phyloP scores from a whole-genome alignment of 345 rosid species.

The Eucalyptus microcorys region DNA sequence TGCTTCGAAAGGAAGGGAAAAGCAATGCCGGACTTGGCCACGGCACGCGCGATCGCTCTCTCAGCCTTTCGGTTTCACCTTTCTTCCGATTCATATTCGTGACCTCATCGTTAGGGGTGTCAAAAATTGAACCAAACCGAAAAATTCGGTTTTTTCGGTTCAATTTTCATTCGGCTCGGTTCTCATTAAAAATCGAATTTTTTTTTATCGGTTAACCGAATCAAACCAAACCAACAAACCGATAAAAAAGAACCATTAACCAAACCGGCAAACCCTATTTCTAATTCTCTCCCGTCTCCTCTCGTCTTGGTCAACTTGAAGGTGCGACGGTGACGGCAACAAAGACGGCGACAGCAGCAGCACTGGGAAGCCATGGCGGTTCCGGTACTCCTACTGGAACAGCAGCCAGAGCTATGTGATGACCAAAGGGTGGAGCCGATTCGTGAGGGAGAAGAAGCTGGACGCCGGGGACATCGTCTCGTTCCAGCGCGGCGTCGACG shows the following conservation, averaged over 20 bases:
- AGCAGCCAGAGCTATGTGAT: constrained; percentile 97
- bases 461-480: constrained; percentile 92
- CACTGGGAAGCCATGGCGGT: constrained; percentile 82
- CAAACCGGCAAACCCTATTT: too few relatives aligned
- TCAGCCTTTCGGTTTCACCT: background rate
- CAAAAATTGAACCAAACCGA: too few relatives aligned
- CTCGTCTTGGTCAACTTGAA: too few relatives aligned
- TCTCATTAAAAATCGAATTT: too few relatives aligned
- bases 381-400: constrained; percentile 92
- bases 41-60: rapidly evolving
- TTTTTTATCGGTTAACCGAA: too few relatives aligned
- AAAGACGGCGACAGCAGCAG: too few relatives aligned
- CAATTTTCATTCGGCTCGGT: too few relatives aligned
- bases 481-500: constrained; percentile 65
- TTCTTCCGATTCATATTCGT: background rate
- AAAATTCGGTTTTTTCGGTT: too few relatives aligned
- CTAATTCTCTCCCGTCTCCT: too few relatives aligned
- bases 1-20: background rate
- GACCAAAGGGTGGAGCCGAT: constrained; percentile 97
- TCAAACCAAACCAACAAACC: too few relatives aligned
- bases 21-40: background rate
- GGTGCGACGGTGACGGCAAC: too few relatives aligned
- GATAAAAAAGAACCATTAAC: too few relatives aligned
- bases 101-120: background rate
- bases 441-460: constrained; percentile 90